Base-by-base conservation (phyloP, 2,329 filamentous ascomycete species). In the Cadophora sp. region DNA sequence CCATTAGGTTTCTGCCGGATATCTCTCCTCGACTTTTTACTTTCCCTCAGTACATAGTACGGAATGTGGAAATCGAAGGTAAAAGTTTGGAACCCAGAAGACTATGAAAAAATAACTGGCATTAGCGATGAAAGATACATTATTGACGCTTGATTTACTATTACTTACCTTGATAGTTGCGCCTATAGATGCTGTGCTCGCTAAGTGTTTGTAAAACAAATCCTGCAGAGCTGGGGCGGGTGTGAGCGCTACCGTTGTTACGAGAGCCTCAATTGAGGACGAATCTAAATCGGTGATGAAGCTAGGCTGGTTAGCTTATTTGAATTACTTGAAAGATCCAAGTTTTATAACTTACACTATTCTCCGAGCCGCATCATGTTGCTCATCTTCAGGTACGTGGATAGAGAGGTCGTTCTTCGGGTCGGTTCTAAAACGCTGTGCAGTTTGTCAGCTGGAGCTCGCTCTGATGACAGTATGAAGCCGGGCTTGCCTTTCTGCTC, bases 181-280 rank as follows among this genome's bases (percentile, higher is more conserved):
- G 20, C 66, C 64, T 36, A 68, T 60, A 24, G 63, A 66, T 24
- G 60, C 33, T 56, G 59, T 59, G 33, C 51, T 16, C 22, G 61
- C 43, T 43, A 68, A 43, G 50, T 68, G 45, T 45, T 63, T 66
- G 56, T 66, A 66, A n/a, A 68, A 45, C n/a, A 66, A 39, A 63
- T 68, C 33, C 47, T 58, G 62, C 16, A 68, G 50, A 55, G 64
- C 62, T 27, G 58, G 50, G 14, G 59, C 43, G 45, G 66, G 66
- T 45, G 33, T 59, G 36, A 48, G 53, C 16, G 66, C 41, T 63
- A 64, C 64, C 20, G 66, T 66, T 36, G 39, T 39, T 60, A 48
- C 30, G 53, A 68, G 43, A 41, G 30, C 66, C 33, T 63, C 22
- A 22, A 68, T 68, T 16, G 63, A 45, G 14, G 22, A 66, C 22